Base-by-base conservation (phyloP, 495 filamentous ascomycete genomes). In the Hypoxylon fuscum region DNA sequence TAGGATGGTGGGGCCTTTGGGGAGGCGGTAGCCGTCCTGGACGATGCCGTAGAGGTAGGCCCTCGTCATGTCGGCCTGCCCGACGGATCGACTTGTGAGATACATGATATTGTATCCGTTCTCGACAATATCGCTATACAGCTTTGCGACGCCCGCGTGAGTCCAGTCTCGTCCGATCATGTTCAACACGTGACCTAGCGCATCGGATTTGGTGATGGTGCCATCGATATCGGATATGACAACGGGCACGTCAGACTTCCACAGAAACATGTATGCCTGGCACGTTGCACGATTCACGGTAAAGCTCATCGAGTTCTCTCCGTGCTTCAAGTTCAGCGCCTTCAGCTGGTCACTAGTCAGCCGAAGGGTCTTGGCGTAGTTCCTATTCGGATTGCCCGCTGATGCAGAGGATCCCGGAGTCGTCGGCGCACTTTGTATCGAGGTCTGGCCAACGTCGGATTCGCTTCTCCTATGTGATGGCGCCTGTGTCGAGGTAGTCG, bases 81-180 rank as follows among this genome's bases (percentile, higher is more conserved):
- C 95, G 42, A 97, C 93, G 6, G 90, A 92, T 38, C 95, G 88
- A 76, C 90, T 95, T 0, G 96, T 99, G 31, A 99, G 84, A 69
- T 99, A 99, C 82, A 99, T 90, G 66, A 99, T 92, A 72, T 99
- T 96, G 78, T 99, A 99, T 2, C 95, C 95, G 70, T 99, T 99
- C 58, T 88, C 88, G 6, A 87, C 90, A 57, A 99, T 99, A 59
- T 99, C 95, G 12, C 88, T 92, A 74, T 97, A 99, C 10, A 99
- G 80, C 76, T 98, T 99, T 20, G 95, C 96, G 17, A 99, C 95
- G 14, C 95, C 95, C 12, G 89, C 81, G 73, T 99, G 95, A 5
- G 95, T 99, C 95, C 95, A 99, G 72, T 99, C 95, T 53, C 95
- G 89, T 23, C 95, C 95, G 55, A 99, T 92, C 89, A 95, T 96